Base-by-base conservation (phyloP, 305 asterid genomes). In the Vinca major region DNA sequence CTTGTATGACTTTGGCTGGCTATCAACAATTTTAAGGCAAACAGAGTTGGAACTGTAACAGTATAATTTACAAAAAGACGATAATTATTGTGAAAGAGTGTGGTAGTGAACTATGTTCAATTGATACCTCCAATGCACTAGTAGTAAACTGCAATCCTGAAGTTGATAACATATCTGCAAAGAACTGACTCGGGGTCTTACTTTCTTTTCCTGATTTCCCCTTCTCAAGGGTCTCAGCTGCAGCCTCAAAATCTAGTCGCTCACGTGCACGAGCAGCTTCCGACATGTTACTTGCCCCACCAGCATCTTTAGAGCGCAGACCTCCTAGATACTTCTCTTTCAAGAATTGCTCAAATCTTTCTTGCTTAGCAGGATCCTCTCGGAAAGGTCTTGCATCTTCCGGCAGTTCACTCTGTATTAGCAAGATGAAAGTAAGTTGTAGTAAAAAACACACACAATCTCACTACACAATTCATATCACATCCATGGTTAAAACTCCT, bases 261-360 rank as follows among this genome's bases (percentile, higher is more conserved):
- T 93, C 99, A 77, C 97, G 99, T 72, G 97, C 99, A 77, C 99
- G 99, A 70, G 83, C 91, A 78, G 92, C 85, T 85, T 93, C 99
- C 70, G 99, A 87, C 96, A 90, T 86, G 73, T 77, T 75, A 81
- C 97, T 89, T 72, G 95, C 52, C 71, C 96, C 97, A 73, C 95
- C 89, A 66, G 88, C 80, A 65, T 90, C 96, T 77, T 81, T 93
- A 65, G 86, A 76, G 74, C 97, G 91, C 70, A 90, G 96, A 70
- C 99, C 99, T 53, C 99, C 99, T 67, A 73, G 89, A 40, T 90
- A 90, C 73, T 90, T 93, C 83, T 93, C 97, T 88, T 93, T 90
- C 88, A 93, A 77, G 85, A 93, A 93, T 80, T 87, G 95, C 76
- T 93, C 99, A 66, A 90, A 93, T 75, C 99, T 89, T 71, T 83